Base-by-base conservation (phyloP, 176 grass and related monocot genomes). In the Bothriochloa decipiens region DNA sequence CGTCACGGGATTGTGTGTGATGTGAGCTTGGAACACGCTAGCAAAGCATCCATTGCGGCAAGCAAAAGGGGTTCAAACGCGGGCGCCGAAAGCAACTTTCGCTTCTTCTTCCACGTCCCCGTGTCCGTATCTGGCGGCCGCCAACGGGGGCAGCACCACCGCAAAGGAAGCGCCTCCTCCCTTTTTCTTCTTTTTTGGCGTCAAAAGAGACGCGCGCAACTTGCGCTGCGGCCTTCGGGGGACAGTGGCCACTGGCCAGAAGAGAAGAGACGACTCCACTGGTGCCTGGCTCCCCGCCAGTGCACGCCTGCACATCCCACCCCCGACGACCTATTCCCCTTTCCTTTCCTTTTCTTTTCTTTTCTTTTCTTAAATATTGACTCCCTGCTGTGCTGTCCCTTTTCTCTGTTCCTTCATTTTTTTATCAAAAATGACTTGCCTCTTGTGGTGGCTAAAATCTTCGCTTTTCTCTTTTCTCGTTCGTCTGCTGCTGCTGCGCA, bases 21-120 rank as follows among this genome's bases (percentile, higher is more conserved):
- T n/a, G n/a, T n/a, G n/a, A n/a, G n/a, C n/a, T n/a, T n/a, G 43
- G 69, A 72, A 27, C 41, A 46, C 3, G 66, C 66, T 39, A 4
- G 35, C 0, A 5, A 22, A 57, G 53, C 65, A 11, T 36, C 65
- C 28, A 52, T n/a, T n/a, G n/a, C n/a, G n/a, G n/a, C n/a, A n/a
- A n/a, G n/a, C 23, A 12, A n/a, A 28, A 29, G 32, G 71, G 43
- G 9, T 52, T 52, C 16, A 6, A 50, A 46, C 23, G 23, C 70
- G 41, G 45, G 15, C 45, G 17, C 47, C 72, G 72, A 75, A 75
- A 75, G 72, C 72, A 33, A 53, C 27, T 28, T 73, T 47, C 70
- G 15, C 41, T 16, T 47, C 0, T 15, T 29, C 71, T 22, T 57
- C 20, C 53, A 57, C 53, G 53, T 17, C 17, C 50, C 53, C 18